Base-by-base conservation (phyloP, 2,329 filamentous ascomycete species). In the Podosphaera xanthii region DNA sequence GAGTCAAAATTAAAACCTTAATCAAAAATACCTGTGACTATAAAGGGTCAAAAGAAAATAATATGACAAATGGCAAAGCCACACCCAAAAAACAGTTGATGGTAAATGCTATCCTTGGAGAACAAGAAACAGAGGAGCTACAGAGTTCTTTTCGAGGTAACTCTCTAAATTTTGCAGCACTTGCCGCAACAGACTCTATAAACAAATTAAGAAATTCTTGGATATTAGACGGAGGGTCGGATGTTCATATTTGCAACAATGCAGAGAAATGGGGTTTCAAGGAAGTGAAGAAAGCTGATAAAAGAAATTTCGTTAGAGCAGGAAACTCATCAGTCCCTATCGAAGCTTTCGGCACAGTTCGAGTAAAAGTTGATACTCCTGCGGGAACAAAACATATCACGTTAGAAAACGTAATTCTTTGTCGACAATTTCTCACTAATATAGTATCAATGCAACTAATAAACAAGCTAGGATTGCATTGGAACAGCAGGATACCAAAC, bases 1-100 rank as follows among this genome's bases (percentile, higher is more conserved):
- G 53, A 56, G n/a, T 56, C 10, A 56, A 56, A 56, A n/a, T 56
- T n/a, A 56, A 56, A 56, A 56, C 53, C 22, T 56, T 56, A 33
- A 31, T 40, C 30, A 7, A n/a, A 56, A 56, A 56, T 22, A 30
- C 14, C 9, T 14, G 5, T 12, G 30, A 56, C 4, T 56, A 40
- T 31, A n/a, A 56, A 22, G 50, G 50, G n/a, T 10, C 9, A 52
- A 33, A 10, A 10, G 30, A 54, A 14, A 35, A 35, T 12, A 36
- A 35, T 2, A 7, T 10, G 7, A 56, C 38, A 40, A 56, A 38
- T 30, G 42, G 42, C 31, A 50, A n/a, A 22, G 22, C 22, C 22
- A 22, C 22, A 22, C 22, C 22, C 22, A 1, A 22, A 22, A 22
- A 22, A 22, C 22, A 22, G 22, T 22, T 22, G 22, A 22, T 22